Evolutionary conservation across 768 basidiomycete genomes (phyloP).

Genomic region (Tulasnella calospora): DNA sequence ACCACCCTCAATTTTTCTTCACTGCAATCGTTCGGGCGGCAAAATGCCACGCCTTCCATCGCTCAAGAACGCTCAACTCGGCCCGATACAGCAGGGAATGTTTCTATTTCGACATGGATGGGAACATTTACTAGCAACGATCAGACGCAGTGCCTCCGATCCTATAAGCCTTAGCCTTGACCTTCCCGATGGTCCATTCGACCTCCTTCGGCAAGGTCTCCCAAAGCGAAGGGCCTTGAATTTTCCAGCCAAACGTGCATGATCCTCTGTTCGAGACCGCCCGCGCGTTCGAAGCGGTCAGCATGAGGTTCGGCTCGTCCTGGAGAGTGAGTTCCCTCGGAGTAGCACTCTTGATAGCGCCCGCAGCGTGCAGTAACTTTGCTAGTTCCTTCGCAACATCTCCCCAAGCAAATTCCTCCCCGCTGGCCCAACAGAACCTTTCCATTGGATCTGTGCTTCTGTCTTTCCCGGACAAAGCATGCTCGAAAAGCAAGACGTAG

Average conservation of each 20-base stretch:
- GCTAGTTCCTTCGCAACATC: constrained; percentile 25
- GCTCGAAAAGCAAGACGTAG: constrained; percentile 31
- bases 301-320: constrained; percentile 20
- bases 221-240: background rate
- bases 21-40: background rate
- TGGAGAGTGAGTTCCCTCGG: background rate
- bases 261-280: constrained; percentile 29
- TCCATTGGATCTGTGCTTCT: constrained; percentile 27
- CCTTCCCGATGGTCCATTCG: background rate
- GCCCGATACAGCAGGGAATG: background rate
- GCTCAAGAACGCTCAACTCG: background rate
- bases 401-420: constrained; percentile 28
- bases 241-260: constrained; percentile 24
- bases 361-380: constrained; percentile 16
- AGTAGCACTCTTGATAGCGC: constrained; percentile 6
- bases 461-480: constrained; percentile 29
- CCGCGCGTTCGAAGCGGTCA: constrained; percentile 29
- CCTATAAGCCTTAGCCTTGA: background rate
- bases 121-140: too few relatives aligned
- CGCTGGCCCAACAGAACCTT: constrained; percentile 33
- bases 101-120: too few relatives aligned
- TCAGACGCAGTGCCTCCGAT: too few relatives aligned
- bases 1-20: background rate
- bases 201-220: background rate
- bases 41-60: background rate